phyloP scores from a whole-genome alignment of 495 filamentous ascomycete genomes.

The Melanomma pulvis-pyrius region DNA sequence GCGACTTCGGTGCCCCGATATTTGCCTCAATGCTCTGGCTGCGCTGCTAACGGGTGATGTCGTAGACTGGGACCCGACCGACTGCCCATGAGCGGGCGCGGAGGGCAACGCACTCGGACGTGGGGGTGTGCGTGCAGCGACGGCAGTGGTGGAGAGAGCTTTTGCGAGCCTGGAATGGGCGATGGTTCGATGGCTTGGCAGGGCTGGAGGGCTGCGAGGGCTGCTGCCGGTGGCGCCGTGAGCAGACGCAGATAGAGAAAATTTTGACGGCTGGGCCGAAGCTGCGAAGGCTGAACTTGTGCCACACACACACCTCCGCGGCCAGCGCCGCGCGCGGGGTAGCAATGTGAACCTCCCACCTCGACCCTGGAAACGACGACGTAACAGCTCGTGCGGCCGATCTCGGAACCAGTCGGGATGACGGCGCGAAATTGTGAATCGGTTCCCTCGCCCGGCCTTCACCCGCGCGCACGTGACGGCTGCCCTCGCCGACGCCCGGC shows the following conservation, averaged over 20 bases:
- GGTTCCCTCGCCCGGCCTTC: neutral
- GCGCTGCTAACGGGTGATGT: neutral
- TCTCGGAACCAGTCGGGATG: conserved; percentile 21
- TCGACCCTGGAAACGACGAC: conserved; percentile 6
- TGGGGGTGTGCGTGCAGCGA: conserved; percentile 5
- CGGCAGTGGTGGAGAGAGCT: conserved; percentile 3
- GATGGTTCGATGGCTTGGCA: conserved; percentile 21
- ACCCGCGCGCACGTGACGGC: neutral
- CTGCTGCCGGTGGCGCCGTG: neutral
- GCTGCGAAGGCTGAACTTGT: conserved; percentile 8
- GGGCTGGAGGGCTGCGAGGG: conserved; percentile 12
- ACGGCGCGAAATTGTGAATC: conserved; percentile 34
- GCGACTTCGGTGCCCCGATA: conserved; percentile 1
- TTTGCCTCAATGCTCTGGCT: neutral
- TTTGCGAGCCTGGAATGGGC: conserved; percentile 16
- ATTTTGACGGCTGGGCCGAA: neutral
- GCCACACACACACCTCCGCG: conserved; percentile 33
- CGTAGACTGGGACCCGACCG: conserved; percentile 42
- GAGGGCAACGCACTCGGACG: conserved; percentile 2
- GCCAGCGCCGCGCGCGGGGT: neutral
- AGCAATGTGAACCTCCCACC: conserved; percentile 4
- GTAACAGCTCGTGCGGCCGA: conserved; percentile 10
- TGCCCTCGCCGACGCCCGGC: neutral
- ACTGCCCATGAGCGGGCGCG: conserved; percentile 32
- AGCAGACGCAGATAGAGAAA: too few relatives aligned